Evolutionary conservation across 768 basidiomycete species (phyloP), one percentile per base, ranked within the genome.

Genomic region (Naganishia onofrii): DNA sequence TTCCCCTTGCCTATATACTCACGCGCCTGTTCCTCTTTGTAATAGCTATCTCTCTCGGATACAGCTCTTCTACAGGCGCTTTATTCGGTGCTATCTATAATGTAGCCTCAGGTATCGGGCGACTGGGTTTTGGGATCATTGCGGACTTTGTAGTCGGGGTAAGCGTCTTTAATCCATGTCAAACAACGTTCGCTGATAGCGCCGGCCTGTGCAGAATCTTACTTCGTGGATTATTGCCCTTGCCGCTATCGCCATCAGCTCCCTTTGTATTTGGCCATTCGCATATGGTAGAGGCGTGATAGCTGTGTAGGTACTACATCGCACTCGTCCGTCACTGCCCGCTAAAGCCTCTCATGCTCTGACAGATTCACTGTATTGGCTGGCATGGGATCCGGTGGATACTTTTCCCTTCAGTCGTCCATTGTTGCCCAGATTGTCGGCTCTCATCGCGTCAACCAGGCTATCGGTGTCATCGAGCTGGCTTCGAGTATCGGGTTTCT

Each of bases 371-470:
- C 69, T 13, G 15, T 66, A 2, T n/a, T 74, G 3, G 68, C 66
- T 26, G 70, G 73, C 17, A 36, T 68, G 52, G 73, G 73, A 23
- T 71, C 70, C 0, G 73, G 73, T 19, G 73, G 73, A 19, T 74
- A 71, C 64, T 74, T 74, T 63, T 67, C 70, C 8, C 68, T 74
- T 5, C 73, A 74, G 56, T 53, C 66, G 23, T 66, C 60, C 53
- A 70, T 71, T 21, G 73, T 74, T 10, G 67, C 55, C 9, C 70
- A 74, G 36, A 54, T 74, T 51, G 53, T 74, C 3, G 72, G 73
- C 4, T 54, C 28, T 17, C 70, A 74, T 66, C 73, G 73, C 6
- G 38, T 74, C 44, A 32, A 57, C 28, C 42, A 29, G 10, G 72
- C 67, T 17, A 67, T 73, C n/a, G 67, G 63, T 44, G 66, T 44